A percentile compares a stretch with the other conserved stretches of the same genome.
phyloP scores from a whole-genome alignment of 768 basidiomycete species.

The Trametes meyenii region DNA sequence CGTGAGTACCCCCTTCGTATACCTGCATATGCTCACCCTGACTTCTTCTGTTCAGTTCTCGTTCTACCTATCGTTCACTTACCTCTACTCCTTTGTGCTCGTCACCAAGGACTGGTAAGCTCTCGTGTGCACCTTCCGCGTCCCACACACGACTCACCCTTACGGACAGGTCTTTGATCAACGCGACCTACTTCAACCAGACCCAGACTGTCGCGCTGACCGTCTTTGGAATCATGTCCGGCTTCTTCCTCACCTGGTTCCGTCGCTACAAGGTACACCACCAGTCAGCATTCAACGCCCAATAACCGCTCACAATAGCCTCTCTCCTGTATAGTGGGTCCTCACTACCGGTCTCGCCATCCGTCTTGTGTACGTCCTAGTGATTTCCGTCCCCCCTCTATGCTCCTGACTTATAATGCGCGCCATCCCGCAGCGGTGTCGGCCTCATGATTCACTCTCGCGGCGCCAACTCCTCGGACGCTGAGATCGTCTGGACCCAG shows the following conservation, averaged over 20 bases:
- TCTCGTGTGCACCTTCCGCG: conserved; percentile 34
- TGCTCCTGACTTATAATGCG: neutral
- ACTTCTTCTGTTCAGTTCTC: conserved; percentile 45
- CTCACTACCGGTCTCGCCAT: conserved; percentile 42
- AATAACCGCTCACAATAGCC: neutral
- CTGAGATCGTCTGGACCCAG: conserved; percentile 48
- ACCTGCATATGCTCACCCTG: conserved; percentile 21
- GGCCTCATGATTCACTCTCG: conserved; percentile 36
- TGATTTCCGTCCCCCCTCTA: neutral
- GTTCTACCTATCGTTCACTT: conserved; percentile 71
- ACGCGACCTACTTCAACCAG: conserved; percentile 40
- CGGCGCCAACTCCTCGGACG: conserved; percentile 27
- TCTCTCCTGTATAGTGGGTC: conserved; percentile 27
- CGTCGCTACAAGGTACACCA: conserved; percentile 46
- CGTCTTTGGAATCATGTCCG: conserved; percentile 51
- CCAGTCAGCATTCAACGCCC: neutral
- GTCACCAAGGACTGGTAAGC: conserved; percentile 37
- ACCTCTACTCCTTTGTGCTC: conserved; percentile 70
- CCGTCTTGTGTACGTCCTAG: conserved; percentile 28
- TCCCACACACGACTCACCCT: neutral
- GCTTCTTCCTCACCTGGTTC: conserved; percentile 44
- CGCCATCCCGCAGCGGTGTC: conserved; percentile 24
- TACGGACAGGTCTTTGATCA: conserved; percentile 32
- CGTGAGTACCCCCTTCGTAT: conserved; percentile 3
- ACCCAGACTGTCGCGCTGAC: conserved; percentile 47